phyloP scores from a whole-genome alignment of 2,329 filamentous ascomycete species.

The Penicillium rolfsii region DNA sequence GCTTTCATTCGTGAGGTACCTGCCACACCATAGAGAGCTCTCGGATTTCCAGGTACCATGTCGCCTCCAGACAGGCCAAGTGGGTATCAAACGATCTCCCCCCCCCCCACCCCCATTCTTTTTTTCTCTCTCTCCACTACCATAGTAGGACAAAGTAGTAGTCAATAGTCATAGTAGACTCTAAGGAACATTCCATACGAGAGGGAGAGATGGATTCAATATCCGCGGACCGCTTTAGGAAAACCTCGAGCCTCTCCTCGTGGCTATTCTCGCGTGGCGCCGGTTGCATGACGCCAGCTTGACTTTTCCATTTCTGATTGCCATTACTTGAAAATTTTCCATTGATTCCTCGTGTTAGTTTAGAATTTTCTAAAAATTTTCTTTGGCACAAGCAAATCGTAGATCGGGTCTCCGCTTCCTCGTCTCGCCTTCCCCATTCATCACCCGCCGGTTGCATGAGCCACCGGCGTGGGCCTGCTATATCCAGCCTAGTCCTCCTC shows the following conservation, averaged over 20 bases:
- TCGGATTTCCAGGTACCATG: conserved; percentile 5
- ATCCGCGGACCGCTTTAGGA: neutral
- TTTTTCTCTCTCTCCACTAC: neutral
- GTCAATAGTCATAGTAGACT: neutral
- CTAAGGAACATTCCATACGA: neutral
- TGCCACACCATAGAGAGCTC: conserved; percentile 9
- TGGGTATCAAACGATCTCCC: neutral
- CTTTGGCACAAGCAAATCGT: neutral
- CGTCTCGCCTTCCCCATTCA: conserved; percentile 15
- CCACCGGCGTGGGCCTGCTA: conserved; percentile 1
- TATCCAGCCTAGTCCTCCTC: conserved; percentile 9
- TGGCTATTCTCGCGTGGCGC: conserved; percentile 22
- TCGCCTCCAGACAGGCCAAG: neutral
- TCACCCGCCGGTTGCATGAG: conserved; percentile 6
- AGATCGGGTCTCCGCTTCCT: neutral
- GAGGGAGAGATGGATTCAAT: neutral
- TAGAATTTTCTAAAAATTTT: conserved; percentile 1
- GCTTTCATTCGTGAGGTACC: conserved; percentile 4
- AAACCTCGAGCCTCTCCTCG: conserved; percentile 5
- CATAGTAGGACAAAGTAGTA: neutral
- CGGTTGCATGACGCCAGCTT: conserved; percentile 14
- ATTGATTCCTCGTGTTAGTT: neutral
- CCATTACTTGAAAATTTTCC: neutral
- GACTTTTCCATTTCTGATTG: neutral
- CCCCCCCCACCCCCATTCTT: neutral